Percentiles rank a stretch among this genome's conserved stretches.
These are phyloP conservation scores for Colletotrichum navitas DNA, from an alignment of 2,329 filamentous ascomycete genomes.

Conservation along the genomic window DNA sequence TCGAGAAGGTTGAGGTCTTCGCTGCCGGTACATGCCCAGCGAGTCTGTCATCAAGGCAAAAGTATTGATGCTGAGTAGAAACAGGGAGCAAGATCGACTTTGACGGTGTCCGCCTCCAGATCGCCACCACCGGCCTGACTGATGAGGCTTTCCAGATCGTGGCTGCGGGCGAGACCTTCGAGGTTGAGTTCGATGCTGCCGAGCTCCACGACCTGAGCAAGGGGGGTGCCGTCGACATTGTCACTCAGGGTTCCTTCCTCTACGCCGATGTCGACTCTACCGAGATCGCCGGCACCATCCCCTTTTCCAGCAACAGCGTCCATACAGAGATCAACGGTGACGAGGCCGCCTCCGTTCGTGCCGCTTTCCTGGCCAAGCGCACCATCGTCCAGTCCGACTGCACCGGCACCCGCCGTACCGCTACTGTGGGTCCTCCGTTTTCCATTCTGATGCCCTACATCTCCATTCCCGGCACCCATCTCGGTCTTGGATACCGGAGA, in stretches of 20 bases:
- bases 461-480: neutral
- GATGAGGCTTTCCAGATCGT: constrained; percentile 65
- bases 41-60: too few relatives aligned
- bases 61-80: neutral
- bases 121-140: constrained; percentile 59
- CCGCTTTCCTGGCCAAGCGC: constrained; percentile 62
- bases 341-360: constrained; percentile 63
- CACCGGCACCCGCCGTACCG: constrained; percentile 58
- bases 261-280: constrained; percentile 66
- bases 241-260: constrained; percentile 67
- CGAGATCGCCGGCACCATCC: constrained; percentile 65
- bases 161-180: constrained; percentile 61
- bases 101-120: constrained; percentile 65
- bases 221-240: constrained; percentile 68
- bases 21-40: constrained; percentile 50
- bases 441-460: neutral
- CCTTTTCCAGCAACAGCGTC: constrained; percentile 71
- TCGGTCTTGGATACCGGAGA: neutral
- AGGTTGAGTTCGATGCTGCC: constrained; percentile 67
- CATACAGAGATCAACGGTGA: constrained; percentile 68
- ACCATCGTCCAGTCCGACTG: constrained; percentile 66
- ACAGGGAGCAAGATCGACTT: constrained; percentile 56
- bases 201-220: constrained; percentile 65
- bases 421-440: constrained; percentile 49
- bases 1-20: constrained; percentile 65